Conservation (phyloP, 2,329 filamentous ascomycete species). For the Keithomyces neogunnii region DNA sequence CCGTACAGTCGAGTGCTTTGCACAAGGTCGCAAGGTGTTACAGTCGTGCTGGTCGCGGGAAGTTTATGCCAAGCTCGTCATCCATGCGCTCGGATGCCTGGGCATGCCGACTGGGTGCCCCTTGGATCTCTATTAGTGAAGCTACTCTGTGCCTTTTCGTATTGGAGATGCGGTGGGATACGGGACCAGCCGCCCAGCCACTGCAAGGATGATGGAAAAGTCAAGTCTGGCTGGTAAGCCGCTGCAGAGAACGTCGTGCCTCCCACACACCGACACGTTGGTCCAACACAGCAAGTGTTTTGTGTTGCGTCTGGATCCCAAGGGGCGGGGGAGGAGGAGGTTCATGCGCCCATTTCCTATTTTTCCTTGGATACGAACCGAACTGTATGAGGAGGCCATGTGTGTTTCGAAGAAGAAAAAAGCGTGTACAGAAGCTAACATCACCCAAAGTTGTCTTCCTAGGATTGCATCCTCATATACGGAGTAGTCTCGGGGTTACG, state of each 20-base stretch:
- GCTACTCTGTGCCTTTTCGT: too few relatives aligned
- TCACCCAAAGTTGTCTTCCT: too few relatives aligned
- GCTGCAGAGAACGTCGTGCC: not conserved
- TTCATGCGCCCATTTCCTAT: not conserved
- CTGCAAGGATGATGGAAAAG: not conserved
- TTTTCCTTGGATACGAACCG: not conserved
- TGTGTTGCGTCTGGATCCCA: not conserved
- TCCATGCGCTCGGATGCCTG: not conserved
- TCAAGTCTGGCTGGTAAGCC: not conserved
- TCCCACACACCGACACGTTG: not conserved
- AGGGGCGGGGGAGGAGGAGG: not conserved
- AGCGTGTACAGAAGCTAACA: too few relatives aligned
- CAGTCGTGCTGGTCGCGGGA: not conserved
- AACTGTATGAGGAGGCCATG: not conserved
- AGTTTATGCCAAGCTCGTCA: too few relatives aligned
- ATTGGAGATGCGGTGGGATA: too few relatives aligned
- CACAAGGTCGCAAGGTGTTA: not conserved
- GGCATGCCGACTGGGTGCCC: not conserved
- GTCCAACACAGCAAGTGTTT: not conserved
- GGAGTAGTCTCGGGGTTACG: too few relatives aligned
- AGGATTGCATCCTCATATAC: too few relatives aligned
- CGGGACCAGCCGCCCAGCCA: not conserved
- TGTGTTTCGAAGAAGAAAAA: not conserved
- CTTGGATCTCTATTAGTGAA: too few relatives aligned
- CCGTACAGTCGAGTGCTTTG: not conserved